A percentile compares a stretch with the other conserved stretches of the same genome.
Conservation (phyloP, 2,329 filamentous ascomycete species). For the Fusarium sp. region DNA sequence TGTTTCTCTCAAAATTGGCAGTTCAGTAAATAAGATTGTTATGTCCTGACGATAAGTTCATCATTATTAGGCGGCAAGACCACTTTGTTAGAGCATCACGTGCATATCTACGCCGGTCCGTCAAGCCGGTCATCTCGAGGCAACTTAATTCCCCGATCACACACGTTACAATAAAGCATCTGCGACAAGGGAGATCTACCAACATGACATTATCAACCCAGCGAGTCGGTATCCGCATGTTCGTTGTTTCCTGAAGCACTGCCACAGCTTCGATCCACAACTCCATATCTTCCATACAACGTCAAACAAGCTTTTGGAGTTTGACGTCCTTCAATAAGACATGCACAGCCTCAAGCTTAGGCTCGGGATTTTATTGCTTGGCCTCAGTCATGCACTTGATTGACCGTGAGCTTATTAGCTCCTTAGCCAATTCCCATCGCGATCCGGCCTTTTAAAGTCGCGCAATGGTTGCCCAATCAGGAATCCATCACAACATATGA, state of each 20-base stretch:
- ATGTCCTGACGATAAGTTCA: too few species aligned
- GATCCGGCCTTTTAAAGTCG: slow-evolving; percentile 30
- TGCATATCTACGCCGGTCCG: neutral
- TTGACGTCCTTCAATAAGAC: slow-evolving; percentile 1
- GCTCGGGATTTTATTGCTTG: slow-evolving; percentile 11
- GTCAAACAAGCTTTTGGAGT: slow-evolving; percentile 22
- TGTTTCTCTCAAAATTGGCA: too few species aligned
- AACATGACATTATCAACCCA: neutral
- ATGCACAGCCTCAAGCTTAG: slow-evolving; percentile 25
- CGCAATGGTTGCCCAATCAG: slow-evolving; percentile 42
- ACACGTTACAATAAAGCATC: neutral
- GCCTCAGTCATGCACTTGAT: slow-evolving; percentile 12
- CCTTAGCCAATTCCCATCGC: slow-evolving; percentile 18
- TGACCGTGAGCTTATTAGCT: neutral
- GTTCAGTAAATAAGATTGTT: too few species aligned
- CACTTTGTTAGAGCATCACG: neutral
- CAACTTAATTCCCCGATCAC: neutral
- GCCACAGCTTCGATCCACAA: slow-evolving; percentile 13
- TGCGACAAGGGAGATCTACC: too few species aligned
- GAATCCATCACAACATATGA: slow-evolving; percentile 23
- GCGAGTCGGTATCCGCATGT: slow-evolving; percentile 3
- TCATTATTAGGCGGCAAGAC: too few species aligned
- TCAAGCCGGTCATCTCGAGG: too few species aligned
- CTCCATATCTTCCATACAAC: slow-evolving; percentile 3
- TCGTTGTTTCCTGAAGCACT: slow-evolving; percentile 11